Evolutionary conservation across 2,329 filamentous ascomycete genomes (phyloP).

Genomic region (Verticillium longisporum): DNA sequence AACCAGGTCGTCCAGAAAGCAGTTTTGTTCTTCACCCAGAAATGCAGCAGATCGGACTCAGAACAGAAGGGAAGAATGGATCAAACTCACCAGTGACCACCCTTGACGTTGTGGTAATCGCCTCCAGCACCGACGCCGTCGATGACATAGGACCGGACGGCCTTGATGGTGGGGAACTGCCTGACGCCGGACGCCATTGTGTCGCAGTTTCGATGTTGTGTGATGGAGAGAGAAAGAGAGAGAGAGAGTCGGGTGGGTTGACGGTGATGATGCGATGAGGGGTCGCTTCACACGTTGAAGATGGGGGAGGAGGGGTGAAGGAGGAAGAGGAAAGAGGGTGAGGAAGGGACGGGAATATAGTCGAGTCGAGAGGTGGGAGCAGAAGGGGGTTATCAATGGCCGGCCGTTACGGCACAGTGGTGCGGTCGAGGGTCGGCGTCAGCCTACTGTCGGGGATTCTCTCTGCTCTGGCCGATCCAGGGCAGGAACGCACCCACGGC

Average conservation of each 20-base stretch:
- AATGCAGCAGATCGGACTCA: neutral
- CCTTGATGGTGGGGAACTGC: constrained; percentile 68
- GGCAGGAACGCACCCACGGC: neutral
- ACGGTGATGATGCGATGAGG: neutral
- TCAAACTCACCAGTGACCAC: constrained; percentile 54
- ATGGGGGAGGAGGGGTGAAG: neutral
- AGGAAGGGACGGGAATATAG: neutral
- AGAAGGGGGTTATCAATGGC: neutral
- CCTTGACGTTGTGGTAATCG: constrained; percentile 89
- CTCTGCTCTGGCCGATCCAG: too few relatives aligned
- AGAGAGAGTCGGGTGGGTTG: too few relatives aligned
- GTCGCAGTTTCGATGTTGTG: neutral
- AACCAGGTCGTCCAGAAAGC: too few relatives aligned
- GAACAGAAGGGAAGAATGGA: neutral
- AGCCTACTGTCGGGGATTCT: too few relatives aligned
- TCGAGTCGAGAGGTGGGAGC: neutral
- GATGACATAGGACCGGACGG: constrained; percentile 66
- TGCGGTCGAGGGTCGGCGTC: neutral
- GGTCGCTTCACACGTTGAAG: neutral
- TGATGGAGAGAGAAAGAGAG: neutral
- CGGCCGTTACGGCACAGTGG: neutral
- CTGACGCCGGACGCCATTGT: constrained; percentile 41
- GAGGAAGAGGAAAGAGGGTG: neutral
- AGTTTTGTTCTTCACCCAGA: neutral
- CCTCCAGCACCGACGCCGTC: constrained; percentile 55